phyloP scores from a whole-genome alignment of 257 asterid species.

The Ballota nigra region DNA sequence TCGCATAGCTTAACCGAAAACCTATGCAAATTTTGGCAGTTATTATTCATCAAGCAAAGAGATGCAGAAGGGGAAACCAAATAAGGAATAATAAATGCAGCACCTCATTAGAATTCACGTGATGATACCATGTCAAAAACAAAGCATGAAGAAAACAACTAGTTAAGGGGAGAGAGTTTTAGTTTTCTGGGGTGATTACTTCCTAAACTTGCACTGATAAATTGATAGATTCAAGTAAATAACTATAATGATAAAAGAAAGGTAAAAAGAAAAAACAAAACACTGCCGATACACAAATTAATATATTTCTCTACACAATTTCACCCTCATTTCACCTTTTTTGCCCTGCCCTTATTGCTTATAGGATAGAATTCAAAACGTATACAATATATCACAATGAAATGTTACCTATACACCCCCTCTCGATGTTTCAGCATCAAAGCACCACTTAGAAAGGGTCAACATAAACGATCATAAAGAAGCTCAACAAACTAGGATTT shows the following conservation, averaged over 20 bases:
- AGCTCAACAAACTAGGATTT: background rate
- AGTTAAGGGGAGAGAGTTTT: background rate
- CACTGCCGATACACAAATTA: background rate
- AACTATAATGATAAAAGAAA: background rate
- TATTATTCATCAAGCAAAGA: too few species aligned
- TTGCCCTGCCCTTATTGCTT: background rate
- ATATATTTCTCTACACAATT: too few species aligned
- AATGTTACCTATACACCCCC: background rate
- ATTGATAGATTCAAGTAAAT: background rate
- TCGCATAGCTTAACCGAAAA: too few species aligned
- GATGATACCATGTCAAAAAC: background rate
- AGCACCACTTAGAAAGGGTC: too few species aligned
- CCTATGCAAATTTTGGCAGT: too few species aligned
- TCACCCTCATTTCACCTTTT: background rate
- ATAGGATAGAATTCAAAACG: background rate
- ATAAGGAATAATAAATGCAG: background rate
- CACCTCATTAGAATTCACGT: background rate
- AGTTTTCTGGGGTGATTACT: background rate
- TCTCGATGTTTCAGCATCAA: too few species aligned
- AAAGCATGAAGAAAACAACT: background rate
- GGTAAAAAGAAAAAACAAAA: too few species aligned
- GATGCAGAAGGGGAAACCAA: background rate
- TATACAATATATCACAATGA: background rate
- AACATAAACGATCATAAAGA: background rate
- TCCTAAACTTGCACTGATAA: background rate